Conservation (phyloP, 140 eudicot species). For the Anethum foeniculum region DNA sequence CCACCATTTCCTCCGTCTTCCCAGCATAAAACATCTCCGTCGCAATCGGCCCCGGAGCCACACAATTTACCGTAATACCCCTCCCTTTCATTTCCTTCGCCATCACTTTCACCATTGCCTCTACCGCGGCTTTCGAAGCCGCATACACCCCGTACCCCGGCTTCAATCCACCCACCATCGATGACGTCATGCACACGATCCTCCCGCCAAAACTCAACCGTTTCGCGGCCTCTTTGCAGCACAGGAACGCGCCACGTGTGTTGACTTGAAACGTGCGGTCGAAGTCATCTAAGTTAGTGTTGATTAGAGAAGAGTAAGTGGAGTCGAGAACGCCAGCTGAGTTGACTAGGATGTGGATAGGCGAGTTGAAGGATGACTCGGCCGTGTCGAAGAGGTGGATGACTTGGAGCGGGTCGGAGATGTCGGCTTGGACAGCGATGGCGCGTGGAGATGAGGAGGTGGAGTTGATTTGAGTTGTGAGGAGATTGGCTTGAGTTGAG, state of each 20-base stretch:
- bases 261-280: constrained; percentile 41
- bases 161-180: constrained; percentile 33
- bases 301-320: constrained; percentile 26
- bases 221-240: constrained; percentile 53
- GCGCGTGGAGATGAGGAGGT: constrained; percentile 21
- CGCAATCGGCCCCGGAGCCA: constrained; percentile 79
- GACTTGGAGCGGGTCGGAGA: constrained; percentile 59
- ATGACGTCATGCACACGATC: constrained; percentile 56
- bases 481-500: constrained; percentile 30
- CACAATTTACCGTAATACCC: constrained; percentile 70
- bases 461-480: constrained; percentile 35
- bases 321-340: constrained; percentile 51
- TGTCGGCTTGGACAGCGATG: constrained; percentile 40
- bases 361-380: constrained; percentile 37
- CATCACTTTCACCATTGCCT: constrained; percentile 63
- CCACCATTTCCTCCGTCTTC: constrained; percentile 17
- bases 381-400: constrained; percentile 50
- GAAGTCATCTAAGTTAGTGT: constrained; percentile 35
- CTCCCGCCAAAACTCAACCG: constrained; percentile 73
- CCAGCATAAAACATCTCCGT: constrained; percentile 74
- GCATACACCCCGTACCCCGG: constrained; percentile 56
- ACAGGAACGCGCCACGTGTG: constrained; percentile 48
- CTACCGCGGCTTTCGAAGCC: constrained; percentile 84
- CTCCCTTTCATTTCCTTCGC: constrained; percentile 85
- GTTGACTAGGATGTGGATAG: constrained; percentile 49